Percentiles rank a stretch among this genome's conserved stretches.
These are phyloP conservation scores for Oxyria digyna DNA, from an alignment of 148 eudicot genomes.

Conservation along the genomic window DNA sequence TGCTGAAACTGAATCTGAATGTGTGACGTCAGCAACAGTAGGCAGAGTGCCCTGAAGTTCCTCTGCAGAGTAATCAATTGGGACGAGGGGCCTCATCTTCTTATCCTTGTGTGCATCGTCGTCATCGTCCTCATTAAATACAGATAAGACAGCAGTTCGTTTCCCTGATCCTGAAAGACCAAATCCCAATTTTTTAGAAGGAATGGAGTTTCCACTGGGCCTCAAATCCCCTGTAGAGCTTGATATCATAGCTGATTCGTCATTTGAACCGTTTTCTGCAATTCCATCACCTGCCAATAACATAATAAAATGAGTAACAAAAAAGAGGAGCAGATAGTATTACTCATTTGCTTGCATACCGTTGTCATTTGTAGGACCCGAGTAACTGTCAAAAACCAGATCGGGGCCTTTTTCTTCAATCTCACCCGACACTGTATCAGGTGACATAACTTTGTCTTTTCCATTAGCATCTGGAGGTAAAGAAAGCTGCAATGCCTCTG, in stretches of 20 bases:
- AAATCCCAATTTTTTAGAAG: constrained; percentile 67
- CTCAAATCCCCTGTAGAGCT: constrained; percentile 31
- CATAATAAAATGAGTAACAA: not conserved
- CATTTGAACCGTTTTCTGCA: constrained; percentile 49
- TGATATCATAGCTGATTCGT: constrained; percentile 27
- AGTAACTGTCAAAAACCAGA: constrained; percentile 26
- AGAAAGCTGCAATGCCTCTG: constrained; percentile 24
- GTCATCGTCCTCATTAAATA: constrained; percentile 83
- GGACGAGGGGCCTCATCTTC: constrained; percentile 96
- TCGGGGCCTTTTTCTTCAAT: constrained; percentile 34
- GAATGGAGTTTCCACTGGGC: constrained; percentile 31
- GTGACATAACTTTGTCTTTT: constrained; percentile 21
- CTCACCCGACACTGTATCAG: constrained; percentile 23
- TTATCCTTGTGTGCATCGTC: constrained; percentile 87
- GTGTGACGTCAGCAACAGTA: constrained; percentile 29
- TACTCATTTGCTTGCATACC: constrained; percentile 17
- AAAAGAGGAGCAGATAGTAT: not conserved
- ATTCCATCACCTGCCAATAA: constrained; percentile 31
- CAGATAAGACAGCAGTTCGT: constrained; percentile 75
- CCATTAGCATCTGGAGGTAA: constrained; percentile 35
- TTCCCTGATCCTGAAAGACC: constrained; percentile 87
- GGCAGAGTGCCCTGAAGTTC: constrained; percentile 58
- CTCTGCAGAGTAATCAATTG: constrained; percentile 88
- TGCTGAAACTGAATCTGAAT: constrained; percentile 40
- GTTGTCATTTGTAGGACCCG: constrained; percentile 18